phyloP scores from a whole-genome alignment of 1,139 yeast genomes.

The Blastobotrys aristatus region DNA sequence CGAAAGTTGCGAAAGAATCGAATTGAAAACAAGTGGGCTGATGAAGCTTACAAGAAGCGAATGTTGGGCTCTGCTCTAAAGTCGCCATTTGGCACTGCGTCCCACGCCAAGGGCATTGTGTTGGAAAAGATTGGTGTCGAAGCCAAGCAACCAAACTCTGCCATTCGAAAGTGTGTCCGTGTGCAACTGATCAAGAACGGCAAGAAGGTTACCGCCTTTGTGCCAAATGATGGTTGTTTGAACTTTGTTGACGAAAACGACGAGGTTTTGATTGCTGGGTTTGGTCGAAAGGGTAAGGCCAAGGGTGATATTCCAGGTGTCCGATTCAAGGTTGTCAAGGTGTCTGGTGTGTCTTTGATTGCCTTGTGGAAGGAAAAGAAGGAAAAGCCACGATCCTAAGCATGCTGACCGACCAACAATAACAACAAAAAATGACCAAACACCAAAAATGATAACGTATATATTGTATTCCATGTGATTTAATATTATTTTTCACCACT shows the following conservation, averaged over 20 bases:
- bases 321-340: slow-evolving; percentile 60
- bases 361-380: slow-evolving; percentile 99
- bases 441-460: background rate
- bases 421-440: background rate
- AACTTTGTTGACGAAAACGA: slow-evolving; percentile 96
- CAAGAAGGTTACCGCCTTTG: slow-evolving; percentile 99
- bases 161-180: slow-evolving; percentile 99
- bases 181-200: slow-evolving; percentile 99
- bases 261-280: slow-evolving; percentile 99
- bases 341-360: slow-evolving; percentile 98
- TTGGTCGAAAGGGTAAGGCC: slow-evolving; percentile 99
- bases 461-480: background rate
- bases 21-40: slow-evolving; percentile 99
- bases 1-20: slow-evolving; percentile 99
- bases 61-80: slow-evolving; percentile 99
- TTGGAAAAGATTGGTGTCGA: slow-evolving; percentile 99
- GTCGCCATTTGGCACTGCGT: slow-evolving; percentile 99
- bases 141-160: slow-evolving; percentile 99
- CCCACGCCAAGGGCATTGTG: slow-evolving; percentile 99
- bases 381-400: slow-evolving; percentile 99
- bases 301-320: slow-evolving; percentile 99
- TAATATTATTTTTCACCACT: too few relatives aligned
- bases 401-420: background rate
- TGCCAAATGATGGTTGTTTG: slow-evolving; percentile 99
- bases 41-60: slow-evolving; percentile 96